Evolutionary conservation across 1,284 basidiomycete genomes (phyloP).

Genomic region (Pterulicium gracile): DNA sequence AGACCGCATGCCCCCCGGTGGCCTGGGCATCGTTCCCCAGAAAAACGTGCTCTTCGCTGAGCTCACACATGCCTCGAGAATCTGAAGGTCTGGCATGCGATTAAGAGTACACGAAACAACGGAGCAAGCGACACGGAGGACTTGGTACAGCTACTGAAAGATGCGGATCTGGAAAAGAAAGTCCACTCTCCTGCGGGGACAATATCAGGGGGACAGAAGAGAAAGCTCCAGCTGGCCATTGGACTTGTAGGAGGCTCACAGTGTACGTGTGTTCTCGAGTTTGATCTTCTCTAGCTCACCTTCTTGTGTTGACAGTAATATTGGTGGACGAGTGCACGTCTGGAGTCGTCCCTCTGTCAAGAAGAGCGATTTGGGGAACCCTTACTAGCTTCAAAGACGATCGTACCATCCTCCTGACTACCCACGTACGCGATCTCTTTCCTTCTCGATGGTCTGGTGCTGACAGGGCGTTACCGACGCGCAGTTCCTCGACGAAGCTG

Average conservation of each 20-base stretch:
- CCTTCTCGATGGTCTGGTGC: neutral
- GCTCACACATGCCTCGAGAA: slow-evolving; percentile 65
- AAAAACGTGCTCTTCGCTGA: slow-evolving; percentile 78
- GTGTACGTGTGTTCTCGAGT: slow-evolving; percentile 24
- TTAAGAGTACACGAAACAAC: slow-evolving; percentile 43
- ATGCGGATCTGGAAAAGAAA: slow-evolving; percentile 65
- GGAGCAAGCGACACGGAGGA: slow-evolving; percentile 35
- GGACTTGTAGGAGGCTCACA: slow-evolving; percentile 67
- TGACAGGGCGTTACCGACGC: neutral
- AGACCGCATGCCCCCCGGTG: slow-evolving; percentile 43
- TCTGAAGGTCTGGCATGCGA: slow-evolving; percentile 58
- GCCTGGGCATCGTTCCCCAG: slow-evolving; percentile 70
- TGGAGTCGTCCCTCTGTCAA: slow-evolving; percentile 70
- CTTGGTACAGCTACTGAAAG: slow-evolving; percentile 47
- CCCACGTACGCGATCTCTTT: slow-evolving; percentile 38
- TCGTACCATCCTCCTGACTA: slow-evolving; percentile 58
- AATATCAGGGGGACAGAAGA: slow-evolving; percentile 72
- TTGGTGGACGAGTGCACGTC: slow-evolving; percentile 44
- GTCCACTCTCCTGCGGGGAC: slow-evolving; percentile 53
- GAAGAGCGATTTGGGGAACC: slow-evolving; percentile 69
- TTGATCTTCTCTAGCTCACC: neutral
- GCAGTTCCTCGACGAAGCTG: slow-evolving; percentile 72
- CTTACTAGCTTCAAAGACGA: slow-evolving; percentile 55
- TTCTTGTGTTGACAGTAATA: slow-evolving; percentile 7
- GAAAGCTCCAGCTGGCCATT: slow-evolving; percentile 72